Conservation (phyloP, 1,284 basidiomycete genomes). For the Moesziomyces sp. region DNA sequence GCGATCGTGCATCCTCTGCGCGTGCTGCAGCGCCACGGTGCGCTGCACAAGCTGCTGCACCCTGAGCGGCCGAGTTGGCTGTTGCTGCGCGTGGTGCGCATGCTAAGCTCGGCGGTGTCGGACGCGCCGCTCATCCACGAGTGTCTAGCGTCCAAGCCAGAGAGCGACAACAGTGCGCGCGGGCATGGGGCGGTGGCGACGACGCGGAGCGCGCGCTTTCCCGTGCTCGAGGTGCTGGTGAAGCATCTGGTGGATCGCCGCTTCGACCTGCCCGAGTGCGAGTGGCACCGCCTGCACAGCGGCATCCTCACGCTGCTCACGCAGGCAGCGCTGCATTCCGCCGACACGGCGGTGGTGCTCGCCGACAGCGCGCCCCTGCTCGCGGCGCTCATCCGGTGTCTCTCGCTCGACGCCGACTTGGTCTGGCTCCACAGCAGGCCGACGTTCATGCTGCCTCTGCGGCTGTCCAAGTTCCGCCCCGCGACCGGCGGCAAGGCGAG, state of each 20-base stretch:
- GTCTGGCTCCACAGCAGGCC: conserved; percentile 46
- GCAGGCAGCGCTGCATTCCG: conserved; percentile 35
- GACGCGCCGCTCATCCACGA: conserved; percentile 39
- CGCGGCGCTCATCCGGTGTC: conserved; percentile 51
- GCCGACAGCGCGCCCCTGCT: conserved; percentile 54
- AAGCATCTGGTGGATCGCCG: conserved; percentile 59
- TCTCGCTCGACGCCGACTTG: conserved; percentile 49
- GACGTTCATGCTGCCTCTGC: conserved; percentile 24
- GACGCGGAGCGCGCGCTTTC: conserved; percentile 34
- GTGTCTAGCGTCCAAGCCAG: conserved; percentile 28
- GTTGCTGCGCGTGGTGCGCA: conserved; percentile 21
- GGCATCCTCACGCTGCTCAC: conserved; percentile 41
- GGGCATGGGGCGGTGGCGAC: conserved; percentile 1
- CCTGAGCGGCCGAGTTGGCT: conserved; percentile 23
- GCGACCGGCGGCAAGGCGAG: background rate
- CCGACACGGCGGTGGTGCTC: conserved; percentile 45
- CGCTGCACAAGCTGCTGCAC: conserved; percentile 36
- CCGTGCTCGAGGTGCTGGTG: conserved; percentile 51
- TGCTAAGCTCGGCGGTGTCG: conserved; percentile 25
- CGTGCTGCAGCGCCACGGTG: conserved; percentile 22
- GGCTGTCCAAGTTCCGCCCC: conserved; percentile 4
- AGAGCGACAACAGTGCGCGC: background rate
- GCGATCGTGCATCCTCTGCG: conserved; percentile 20
- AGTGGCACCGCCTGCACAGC: conserved; percentile 40
- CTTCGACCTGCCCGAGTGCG: conserved; percentile 33